Conservation (phyloP, 768 basidiomycete genomes). For the Daedalea quercina region DNA sequence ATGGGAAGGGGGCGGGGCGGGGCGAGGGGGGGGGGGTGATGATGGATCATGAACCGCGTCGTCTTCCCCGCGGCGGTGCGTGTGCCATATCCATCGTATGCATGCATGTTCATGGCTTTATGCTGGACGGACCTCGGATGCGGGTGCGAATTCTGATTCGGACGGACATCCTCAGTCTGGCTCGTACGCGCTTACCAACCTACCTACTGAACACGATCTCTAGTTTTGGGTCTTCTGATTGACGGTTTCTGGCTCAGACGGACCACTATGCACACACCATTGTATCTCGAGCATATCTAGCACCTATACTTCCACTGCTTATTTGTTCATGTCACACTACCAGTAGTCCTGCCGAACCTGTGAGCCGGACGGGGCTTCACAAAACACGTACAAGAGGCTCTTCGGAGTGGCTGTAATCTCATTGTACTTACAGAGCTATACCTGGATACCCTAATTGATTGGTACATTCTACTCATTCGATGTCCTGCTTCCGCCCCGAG, state of each 20-base stretch:
- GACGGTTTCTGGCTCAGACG: neutral
- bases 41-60: neutral
- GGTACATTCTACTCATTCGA: neutral
- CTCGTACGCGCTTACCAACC: neutral
- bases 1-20: no score
- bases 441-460: neutral
- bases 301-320: neutral
- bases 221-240: neutral
- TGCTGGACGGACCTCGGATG: neutral
- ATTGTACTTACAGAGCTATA: neutral
- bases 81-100: neutral
- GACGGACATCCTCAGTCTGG: neutral
- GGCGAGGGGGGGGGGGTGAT: neutral
- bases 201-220: neutral
- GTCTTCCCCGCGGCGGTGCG: neutral
- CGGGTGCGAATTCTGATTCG: neutral
- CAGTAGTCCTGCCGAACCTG: neutral
- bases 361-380: neutral
- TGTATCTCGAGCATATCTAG: neutral
- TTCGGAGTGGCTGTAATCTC: neutral
- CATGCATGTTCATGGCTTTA: neutral
- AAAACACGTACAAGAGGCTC: neutral
- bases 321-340: conserved; percentile 5
- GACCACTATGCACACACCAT: neutral
- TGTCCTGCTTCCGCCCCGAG: neutral